These are phyloP conservation scores for Keithomyces neogunnii DNA, from an alignment of 2,329 filamentous ascomycete species.

Conservation along the genomic window DNA sequence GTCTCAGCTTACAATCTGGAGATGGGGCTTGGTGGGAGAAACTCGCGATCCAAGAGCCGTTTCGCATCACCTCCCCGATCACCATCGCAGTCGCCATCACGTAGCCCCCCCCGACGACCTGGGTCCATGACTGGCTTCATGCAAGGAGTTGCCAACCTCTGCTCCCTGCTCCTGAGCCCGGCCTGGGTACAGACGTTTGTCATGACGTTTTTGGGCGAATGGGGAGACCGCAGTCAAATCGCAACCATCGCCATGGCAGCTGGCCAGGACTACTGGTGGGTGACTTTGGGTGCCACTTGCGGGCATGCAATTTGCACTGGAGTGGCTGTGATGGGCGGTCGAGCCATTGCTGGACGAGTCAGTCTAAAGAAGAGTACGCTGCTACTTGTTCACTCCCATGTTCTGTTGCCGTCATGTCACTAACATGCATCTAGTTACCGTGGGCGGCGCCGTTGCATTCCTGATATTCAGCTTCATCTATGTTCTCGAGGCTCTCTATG, in stretches of 20 bases:
- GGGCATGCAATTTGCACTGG: constrained; percentile 89
- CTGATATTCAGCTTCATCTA: constrained; percentile 89
- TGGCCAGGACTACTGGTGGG: constrained; percentile 98
- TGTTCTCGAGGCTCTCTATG: constrained; percentile 67
- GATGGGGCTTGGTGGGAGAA: constrained; percentile 63
- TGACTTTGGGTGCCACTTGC: constrained; percentile 76
- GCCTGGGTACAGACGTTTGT: constrained; percentile 98
- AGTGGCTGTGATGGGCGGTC: constrained; percentile 82
- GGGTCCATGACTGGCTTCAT: constrained; percentile 31
- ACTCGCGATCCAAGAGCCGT: constrained; percentile 64
- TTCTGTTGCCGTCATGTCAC: neutral
- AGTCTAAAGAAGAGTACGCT: constrained; percentile 91
- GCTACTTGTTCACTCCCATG: neutral
- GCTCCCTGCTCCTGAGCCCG: constrained; percentile 80
- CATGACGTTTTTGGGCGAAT: constrained; percentile 98
- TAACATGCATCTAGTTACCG: constrained; percentile 55
- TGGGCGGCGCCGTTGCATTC: constrained; percentile 87
- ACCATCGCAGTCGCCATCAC: constrained; percentile 65
- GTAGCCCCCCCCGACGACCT: constrained; percentile 43
- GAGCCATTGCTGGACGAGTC: constrained; percentile 86
- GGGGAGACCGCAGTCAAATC: constrained; percentile 96
- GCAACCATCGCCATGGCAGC: constrained; percentile 98
- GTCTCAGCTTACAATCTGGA: constrained; percentile 67
- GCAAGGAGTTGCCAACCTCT: constrained; percentile 72
- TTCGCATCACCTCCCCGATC: constrained; percentile 75